Percentiles rank a stretch among this genome's conserved stretches.
These are phyloP conservation scores for Scheffersomyces amazonensis DNA, from an alignment of 805 yeast species.

Conservation along the genomic window DNA sequence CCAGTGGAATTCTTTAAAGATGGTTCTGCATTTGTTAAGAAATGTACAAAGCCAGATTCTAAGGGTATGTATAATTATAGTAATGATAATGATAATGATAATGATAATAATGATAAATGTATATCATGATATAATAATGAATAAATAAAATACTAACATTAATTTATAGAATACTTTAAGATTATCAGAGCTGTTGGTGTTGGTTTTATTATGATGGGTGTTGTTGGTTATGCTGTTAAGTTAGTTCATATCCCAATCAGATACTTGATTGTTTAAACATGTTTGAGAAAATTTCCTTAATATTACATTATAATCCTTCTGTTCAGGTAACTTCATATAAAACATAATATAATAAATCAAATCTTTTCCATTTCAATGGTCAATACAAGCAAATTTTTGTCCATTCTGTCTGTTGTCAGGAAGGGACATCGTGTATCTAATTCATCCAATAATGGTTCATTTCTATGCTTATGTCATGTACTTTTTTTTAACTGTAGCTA, in stretches of 20 bases:
- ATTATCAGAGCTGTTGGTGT: slow-evolving; percentile 94
- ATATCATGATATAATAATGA: not conserved
- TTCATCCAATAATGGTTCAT: too few relatives aligned
- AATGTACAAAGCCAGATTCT: slow-evolving; percentile 89
- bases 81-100: not conserved
- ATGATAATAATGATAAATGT: not conserved
- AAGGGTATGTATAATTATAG: slow-evolving; percentile 45
- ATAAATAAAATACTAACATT: too few relatives aligned
- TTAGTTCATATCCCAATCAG: slow-evolving; percentile 94
- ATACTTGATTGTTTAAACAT: slow-evolving; percentile 77
- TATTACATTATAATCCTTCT: not conserved
- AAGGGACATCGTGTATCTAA: too few relatives aligned
- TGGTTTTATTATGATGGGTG: slow-evolving; percentile 97
- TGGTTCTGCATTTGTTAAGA: slow-evolving; percentile 81
- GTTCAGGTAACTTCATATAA: too few relatives aligned
- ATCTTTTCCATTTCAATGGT: not conserved
- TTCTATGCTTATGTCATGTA: too few relatives aligned
- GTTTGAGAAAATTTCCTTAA: too few relatives aligned
- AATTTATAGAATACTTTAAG: slow-evolving; percentile 65
- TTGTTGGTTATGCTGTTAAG: slow-evolving; percentile 93
- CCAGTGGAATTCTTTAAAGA: slow-evolving; percentile 91
- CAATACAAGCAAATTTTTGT: not conserved
- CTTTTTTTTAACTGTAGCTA: too few relatives aligned
- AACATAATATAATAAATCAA: not conserved
- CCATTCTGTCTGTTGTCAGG: not conserved